Evolutionary conservation across 495 filamentous ascomycete species (phyloP).

Genomic region (Tuber melanosporum): DNA sequence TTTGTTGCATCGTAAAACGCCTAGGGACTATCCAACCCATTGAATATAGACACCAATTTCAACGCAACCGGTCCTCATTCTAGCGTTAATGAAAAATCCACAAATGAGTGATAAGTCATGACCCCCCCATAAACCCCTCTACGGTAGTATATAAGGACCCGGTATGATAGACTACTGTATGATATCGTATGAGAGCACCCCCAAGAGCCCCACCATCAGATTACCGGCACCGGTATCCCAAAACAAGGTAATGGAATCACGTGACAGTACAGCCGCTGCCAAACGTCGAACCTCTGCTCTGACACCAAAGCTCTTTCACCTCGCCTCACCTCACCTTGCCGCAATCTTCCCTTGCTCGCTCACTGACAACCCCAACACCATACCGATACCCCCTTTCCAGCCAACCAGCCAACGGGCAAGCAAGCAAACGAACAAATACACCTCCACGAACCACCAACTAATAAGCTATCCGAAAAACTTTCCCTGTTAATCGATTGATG

Average conservation of each 20-base stretch:
- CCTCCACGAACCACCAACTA: neutral
- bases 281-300: neutral
- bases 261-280: neutral
- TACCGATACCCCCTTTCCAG: neutral
- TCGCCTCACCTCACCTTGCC: neutral
- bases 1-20: neutral
- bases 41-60: neutral
- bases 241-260: neutral
- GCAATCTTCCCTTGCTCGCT: neutral
- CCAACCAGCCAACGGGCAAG: neutral
- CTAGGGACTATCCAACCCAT: neutral
- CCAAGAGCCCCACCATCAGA: neutral
- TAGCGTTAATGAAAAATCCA: neutral
- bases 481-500: neutral
- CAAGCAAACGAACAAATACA: neutral
- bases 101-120: neutral
- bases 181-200: neutral
- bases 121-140: neutral
- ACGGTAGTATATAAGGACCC: no score
- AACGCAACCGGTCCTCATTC: neutral
- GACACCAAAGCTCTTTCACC: neutral
- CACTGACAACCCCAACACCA: neutral
- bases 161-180: neutral
- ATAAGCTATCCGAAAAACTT: neutral
- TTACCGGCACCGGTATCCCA: neutral